Base-by-base conservation (phyloP, 2,329 filamentous ascomycete species). In the Lasiodiplodia sp. region DNA sequence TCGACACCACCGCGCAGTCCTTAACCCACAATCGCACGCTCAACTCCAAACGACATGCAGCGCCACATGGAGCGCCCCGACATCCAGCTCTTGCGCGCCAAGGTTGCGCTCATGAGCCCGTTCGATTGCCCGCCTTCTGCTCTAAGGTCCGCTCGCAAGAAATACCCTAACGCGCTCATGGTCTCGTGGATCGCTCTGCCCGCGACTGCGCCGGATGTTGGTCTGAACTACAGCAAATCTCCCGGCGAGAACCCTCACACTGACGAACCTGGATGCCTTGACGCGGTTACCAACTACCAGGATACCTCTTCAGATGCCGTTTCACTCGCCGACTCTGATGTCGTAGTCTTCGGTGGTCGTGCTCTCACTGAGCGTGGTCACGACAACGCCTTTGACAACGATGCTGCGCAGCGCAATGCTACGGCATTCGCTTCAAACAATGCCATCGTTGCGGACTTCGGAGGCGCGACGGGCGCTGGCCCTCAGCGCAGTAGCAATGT, bases 141-240 rank as follows among this genome's bases (percentile, higher is more conserved):
- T 57, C 97, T 97, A 76, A 93, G 97, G 75, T 89, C 93, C 21
- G 91, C 93, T 6, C 89, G 89, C 82, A 92, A 91, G 78, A 90
- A 97, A 74, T 87, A 91, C 63, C 89, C 92, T 72, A 88, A 90
- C 77, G 87, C 44, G 6, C 44, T 52, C 18, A 10, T 18, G 31
- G 23, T 31, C 6, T 12, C 8, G 6, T 60, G 57, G 57, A 10
- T 28, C 23, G 23, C 21, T 14, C n/a, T 3, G 10, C 16, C 23
- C 4, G 5, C 38, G 28, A 14, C 11, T n/a, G 6, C 11, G 3
- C 34, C 23, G 37, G 38, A 47, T n/a, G 21, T 18, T 28, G 37
- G 10, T 11, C 2, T 25, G 34, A 25, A 44, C 11, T 2, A 16
- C 4, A 4, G 1, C 28, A 34, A 2, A 10, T 55, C 52, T 18